Evolutionary conservation across 768 basidiomycete genomes (phyloP), one percentile per base, ranked within the genome.

Genomic region (Hemileccinum rubropunctum): DNA sequence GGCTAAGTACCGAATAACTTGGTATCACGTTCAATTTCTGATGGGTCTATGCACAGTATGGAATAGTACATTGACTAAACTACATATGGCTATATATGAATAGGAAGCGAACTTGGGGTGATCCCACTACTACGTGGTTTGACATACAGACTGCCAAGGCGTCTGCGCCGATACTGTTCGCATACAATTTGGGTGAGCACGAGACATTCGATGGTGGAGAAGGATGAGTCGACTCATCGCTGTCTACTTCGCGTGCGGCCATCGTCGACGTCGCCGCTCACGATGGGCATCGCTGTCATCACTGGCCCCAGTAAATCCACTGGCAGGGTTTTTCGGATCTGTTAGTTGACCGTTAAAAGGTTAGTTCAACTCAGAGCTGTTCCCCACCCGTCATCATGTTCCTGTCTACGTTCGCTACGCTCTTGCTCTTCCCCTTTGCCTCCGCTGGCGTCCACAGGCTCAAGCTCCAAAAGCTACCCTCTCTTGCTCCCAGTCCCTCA

Each of bases 181-280:
- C 88, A 89, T 36, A 91, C 84, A 0, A 91, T 84, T 69, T 97
- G 94, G 2, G 92, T 82, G 42, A 95, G 78, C 23, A 97, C 70
- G 43, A 97, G 84, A 49, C 81, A 76, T 70, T 95, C 91, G 46
- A 88, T 64, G 44, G 69, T 76, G 54, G 59, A 58, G 33, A 66
- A 64, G 10, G 54, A 35, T 23, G 6, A 6, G 23, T 23, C 23
- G n/a, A n/a, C n/a, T n/a, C n/a, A 3, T 23, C 23, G 23, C 23
- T 23, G 23, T 48, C 44, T 40, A 36, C 26, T 40, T 53, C 50
- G 35, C 2, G 1, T 7, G 21, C 45, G 20, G 52, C 23, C 58
- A 47, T 58, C 52, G 48, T 48, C 45, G 9, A 3, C 53, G 53
- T 56, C 53, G 57, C 46, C 57, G 37, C 6, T 37, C 43, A 14